Base-by-base conservation (phyloP, 2,329 filamentous ascomycete species). In the Pestalotiopsis fici region DNA sequence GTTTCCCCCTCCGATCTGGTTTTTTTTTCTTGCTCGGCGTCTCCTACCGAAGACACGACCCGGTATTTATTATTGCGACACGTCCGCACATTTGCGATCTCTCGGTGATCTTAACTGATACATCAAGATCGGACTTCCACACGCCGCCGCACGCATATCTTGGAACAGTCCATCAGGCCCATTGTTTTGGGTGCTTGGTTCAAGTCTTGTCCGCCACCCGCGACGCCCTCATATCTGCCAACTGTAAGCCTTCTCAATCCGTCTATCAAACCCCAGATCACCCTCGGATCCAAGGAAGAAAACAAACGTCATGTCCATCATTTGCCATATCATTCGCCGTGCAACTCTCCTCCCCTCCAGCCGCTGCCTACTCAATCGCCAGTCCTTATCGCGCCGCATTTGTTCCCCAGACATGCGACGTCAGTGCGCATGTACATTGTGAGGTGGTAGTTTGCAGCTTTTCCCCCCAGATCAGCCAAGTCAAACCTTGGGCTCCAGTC, bases 21-120 rank as follows among this genome's bases (percentile, higher is more conserved):
- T 27, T 59, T n/a, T 39, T 11, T 21, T 47, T 27, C 4, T 31
- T 28, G 28, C 28, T 15, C 25, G 37, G 23, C 31, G 13, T 15
- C 37, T 27, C 35, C 37, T n/a, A 43, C 27, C 39, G 35, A 47
- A 43, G 18, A 28, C 21, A 28, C 64, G 55, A 59, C 64, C 25
- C 25, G 21, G 13, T 57, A 21, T 50, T 54, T 27, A n/a, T 56
- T 60, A 54, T 65, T 25, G 39, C 64, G 27, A 57, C 13, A 27
- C 23, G 9, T 15, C 23, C 62, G 25, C 21, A 62, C 27, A 55
- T 4, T 28, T 9, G 21, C 21, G 31, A 50, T 50, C 54, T 64
- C 59, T 64, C 64, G 67, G 67, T 68, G 67, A 64, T 68, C 67
- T 68, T 68, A 39, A 60, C 60, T 68, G 67, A 68, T 68, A 54